Percentiles rank a stretch among this genome's conserved stretches.
Evolutionary conservation across 169 alveolate species (phyloP).

Genomic region (Cryptosporidium sp.): DNA sequence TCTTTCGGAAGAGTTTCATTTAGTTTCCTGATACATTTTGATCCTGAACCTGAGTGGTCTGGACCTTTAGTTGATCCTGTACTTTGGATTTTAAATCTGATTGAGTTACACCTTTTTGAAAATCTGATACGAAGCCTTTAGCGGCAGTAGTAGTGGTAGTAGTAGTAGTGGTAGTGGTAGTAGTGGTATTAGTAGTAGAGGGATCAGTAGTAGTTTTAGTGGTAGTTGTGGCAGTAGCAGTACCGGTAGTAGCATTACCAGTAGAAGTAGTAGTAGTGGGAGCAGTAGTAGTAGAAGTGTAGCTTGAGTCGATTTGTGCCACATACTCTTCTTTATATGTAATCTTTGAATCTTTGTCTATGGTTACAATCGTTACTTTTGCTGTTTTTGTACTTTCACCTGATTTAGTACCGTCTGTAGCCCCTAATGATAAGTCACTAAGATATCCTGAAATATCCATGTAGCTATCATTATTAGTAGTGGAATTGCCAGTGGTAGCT

Average conservation of each 20-base stretch:
- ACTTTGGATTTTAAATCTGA: not conserved
- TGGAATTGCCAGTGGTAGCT: not conserved
- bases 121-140: not conserved
- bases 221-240: not conserved
- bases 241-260: not conserved
- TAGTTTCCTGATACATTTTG: conserved; percentile 49
- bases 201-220: not conserved
- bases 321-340: not conserved
- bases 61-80: not conserved
- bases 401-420: not conserved
- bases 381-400: not conserved
- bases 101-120: not conserved
- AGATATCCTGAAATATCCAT: not conserved
- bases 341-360: conserved; percentile 28
- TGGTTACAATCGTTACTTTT: conserved; percentile 1
- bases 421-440: not conserved
- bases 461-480: not conserved
- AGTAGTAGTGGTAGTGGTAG: not conserved
- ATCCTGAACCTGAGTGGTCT: conserved; percentile 21
- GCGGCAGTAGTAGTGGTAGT: not conserved
- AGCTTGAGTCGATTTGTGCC: conserved; percentile 15
- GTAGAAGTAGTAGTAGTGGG: not conserved
- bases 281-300: not conserved
- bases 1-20: not conserved
- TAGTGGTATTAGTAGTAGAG: not conserved